A percentile compares a stretch with the other conserved stretches of the same genome.
These are phyloP conservation scores for Mortierella claussenii DNA, from an alignment of 192 early-diverging fungal genomes.

Conservation along the genomic window DNA sequence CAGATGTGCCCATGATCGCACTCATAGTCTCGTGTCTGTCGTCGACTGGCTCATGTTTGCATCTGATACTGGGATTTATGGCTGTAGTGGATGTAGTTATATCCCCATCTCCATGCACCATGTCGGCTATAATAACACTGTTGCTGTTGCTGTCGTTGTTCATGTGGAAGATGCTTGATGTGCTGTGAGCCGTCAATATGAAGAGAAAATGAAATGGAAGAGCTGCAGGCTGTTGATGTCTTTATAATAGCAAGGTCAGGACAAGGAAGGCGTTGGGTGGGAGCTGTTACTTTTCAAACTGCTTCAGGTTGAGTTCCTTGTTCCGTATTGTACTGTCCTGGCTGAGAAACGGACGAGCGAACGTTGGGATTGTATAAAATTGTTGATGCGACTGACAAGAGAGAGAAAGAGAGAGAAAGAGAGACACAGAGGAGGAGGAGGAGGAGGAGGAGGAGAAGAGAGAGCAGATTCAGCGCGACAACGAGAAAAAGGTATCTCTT, in stretches of 20 bases:
- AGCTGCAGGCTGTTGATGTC: background rate
- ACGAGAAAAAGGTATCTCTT: background rate
- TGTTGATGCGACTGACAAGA: no score
- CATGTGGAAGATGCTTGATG: background rate
- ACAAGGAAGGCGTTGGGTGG: no score
- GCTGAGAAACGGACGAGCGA: no score
- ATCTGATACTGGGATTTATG: background rate
- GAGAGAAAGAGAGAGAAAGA: background rate
- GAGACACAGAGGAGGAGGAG: background rate
- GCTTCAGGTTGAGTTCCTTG: no score
- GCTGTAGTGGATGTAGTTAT: background rate
- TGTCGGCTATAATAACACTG: background rate
- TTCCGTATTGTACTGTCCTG: no score
- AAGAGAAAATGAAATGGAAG: background rate
- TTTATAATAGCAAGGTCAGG: no score
- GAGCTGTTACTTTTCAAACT: no score
- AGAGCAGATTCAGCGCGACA: background rate
- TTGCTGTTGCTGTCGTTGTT: background rate
- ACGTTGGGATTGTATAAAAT: no score
- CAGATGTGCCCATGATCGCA: background rate
- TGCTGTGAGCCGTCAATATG: background rate
- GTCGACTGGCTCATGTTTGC: conserved; percentile 19
- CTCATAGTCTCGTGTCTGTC: conserved; percentile 4
- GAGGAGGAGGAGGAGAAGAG: conserved; percentile 1
- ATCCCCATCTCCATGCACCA: conserved; percentile 6